phyloP scores from a whole-genome alignment of 2,329 filamentous ascomycete species.

The Alternaria brassicicola region DNA sequence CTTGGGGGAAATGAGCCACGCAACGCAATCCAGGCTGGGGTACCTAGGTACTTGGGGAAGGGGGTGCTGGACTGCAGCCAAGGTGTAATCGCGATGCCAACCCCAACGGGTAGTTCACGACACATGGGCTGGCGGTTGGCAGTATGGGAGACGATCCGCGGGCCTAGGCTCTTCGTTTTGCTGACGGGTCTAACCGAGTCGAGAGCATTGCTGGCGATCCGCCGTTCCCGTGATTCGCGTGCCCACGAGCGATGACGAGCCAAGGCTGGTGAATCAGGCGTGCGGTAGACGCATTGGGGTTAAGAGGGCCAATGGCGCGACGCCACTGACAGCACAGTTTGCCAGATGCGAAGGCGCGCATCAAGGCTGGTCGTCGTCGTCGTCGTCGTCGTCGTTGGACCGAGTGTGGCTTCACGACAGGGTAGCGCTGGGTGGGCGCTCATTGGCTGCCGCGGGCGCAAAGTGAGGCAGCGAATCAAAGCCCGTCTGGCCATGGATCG shows the following conservation, averaged over 20 bases:
- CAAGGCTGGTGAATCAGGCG: conserved; percentile 23
- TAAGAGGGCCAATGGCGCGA: conserved; percentile 19
- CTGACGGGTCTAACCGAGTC: conserved; percentile 7
- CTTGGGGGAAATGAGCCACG: conserved; percentile 13
- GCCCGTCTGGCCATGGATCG: conserved; percentile 20
- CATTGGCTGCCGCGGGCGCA: conserved; percentile 7
- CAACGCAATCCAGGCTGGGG: not conserved
- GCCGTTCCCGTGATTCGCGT: conserved; percentile 13
- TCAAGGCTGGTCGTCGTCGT: conserved; percentile 23
- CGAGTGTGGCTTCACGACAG: conserved; percentile 26
- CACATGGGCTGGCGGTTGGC: conserved; percentile 10
- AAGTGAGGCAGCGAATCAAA: conserved; percentile 41
- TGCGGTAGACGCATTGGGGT: conserved; percentile 22
- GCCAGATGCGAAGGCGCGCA: conserved; percentile 32
- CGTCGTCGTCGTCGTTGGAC: too few relatives aligned
- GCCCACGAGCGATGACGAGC: conserved; percentile 24
- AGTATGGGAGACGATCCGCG: conserved; percentile 6
- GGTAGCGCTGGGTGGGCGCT: conserved; percentile 27
- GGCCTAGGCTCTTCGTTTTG: conserved; percentile 11
- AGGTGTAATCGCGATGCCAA: conserved; percentile 4
- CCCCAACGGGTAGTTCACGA: conserved; percentile 13
- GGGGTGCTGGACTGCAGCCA: not conserved
- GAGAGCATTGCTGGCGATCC: conserved; percentile 18
- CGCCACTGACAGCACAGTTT: conserved; percentile 29
- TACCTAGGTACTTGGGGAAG: not conserved